Evolutionary conservation across 2,329 filamentous ascomycete species (phyloP).

Genomic region (Phaeosphaeriaceae sp.): DNA sequence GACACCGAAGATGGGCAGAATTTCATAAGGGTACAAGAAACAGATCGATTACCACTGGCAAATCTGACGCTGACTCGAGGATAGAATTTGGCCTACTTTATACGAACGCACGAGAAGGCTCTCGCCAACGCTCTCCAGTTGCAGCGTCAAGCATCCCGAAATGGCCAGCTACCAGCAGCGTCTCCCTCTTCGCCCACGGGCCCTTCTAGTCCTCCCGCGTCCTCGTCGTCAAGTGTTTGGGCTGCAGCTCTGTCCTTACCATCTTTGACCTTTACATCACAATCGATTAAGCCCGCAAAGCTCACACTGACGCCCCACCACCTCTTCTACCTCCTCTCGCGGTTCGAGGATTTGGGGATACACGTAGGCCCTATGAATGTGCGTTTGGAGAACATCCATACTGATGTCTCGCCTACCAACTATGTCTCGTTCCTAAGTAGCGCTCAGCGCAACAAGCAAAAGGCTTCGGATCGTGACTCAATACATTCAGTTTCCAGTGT

Average conservation of each 20-base stretch:
- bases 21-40: slow-evolving; percentile 76
- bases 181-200: slow-evolving; percentile 48
- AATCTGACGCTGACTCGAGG: slow-evolving; percentile 36
- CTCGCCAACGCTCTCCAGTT: slow-evolving; percentile 94
- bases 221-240: slow-evolving; percentile 71
- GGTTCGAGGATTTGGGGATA: slow-evolving; percentile 91
- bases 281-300: slow-evolving; percentile 86
- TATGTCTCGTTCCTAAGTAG: slow-evolving; percentile 95
- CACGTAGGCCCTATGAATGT: slow-evolving; percentile 95
- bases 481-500: slow-evolving; percentile 97
- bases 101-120: slow-evolving; percentile 96
- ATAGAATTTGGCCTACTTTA: slow-evolving; percentile 93
- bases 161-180: slow-evolving; percentile 59
- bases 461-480: slow-evolving; percentile 82
- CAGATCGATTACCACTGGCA: not conserved
- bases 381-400: slow-evolving; percentile 90
- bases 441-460: slow-evolving; percentile 78
- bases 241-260: slow-evolving; percentile 88
- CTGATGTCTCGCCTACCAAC: slow-evolving; percentile 82
- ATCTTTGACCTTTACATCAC: slow-evolving; percentile 81
- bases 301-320: slow-evolving; percentile 94
- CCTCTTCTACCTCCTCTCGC: slow-evolving; percentile 92
- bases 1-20: slow-evolving; percentile 88
- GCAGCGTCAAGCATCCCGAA: slow-evolving; percentile 73
- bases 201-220: slow-evolving; percentile 54